Conservation (phyloP, 495 filamentous ascomycete species). For the Penicillium desertorum region DNA sequence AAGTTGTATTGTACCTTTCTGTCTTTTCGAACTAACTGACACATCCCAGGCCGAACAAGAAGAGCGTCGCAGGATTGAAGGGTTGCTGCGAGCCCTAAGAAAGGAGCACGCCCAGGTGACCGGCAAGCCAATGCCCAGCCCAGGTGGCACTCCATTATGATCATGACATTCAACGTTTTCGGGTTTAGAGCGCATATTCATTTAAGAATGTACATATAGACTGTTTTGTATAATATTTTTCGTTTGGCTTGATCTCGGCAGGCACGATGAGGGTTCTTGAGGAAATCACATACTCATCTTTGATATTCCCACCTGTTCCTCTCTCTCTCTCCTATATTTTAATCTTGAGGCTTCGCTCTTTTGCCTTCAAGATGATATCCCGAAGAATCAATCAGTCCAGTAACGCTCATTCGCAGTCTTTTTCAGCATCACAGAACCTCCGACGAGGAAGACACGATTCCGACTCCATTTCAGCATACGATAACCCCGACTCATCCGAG, state of each 20-base stretch:
- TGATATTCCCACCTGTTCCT: background rate
- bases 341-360: slow-evolving; percentile 4
- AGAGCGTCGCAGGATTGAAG: slow-evolving; percentile 65
- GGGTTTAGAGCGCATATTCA: slow-evolving; percentile 14
- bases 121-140: slow-evolving; percentile 52
- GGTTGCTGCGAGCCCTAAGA: slow-evolving; percentile 53
- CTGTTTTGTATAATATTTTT: slow-evolving; percentile 20
- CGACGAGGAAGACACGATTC: slow-evolving; percentile 16
- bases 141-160: slow-evolving; percentile 49
- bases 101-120: slow-evolving; percentile 52
- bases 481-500: slow-evolving; percentile 35
- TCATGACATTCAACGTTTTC: slow-evolving; percentile 27
- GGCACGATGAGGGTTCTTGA: slow-evolving; percentile 21
- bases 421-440: slow-evolving; percentile 10
- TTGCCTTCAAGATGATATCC: slow-evolving; percentile 15
- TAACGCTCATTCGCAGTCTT: slow-evolving; percentile 12
- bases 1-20: slow-evolving; percentile 28
- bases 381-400: slow-evolving; percentile 4
- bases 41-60: slow-evolving; percentile 66
- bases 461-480: slow-evolving; percentile 14
- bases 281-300: background rate
- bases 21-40: slow-evolving; percentile 20
- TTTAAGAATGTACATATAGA: slow-evolving; percentile 30
- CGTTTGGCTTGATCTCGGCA: slow-evolving; percentile 23
- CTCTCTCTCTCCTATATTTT: background rate